These are phyloP conservation scores for Corynascus novoguineensis DNA, from an alignment of 495 filamentous ascomycete genomes.

Conservation along the genomic window DNA sequence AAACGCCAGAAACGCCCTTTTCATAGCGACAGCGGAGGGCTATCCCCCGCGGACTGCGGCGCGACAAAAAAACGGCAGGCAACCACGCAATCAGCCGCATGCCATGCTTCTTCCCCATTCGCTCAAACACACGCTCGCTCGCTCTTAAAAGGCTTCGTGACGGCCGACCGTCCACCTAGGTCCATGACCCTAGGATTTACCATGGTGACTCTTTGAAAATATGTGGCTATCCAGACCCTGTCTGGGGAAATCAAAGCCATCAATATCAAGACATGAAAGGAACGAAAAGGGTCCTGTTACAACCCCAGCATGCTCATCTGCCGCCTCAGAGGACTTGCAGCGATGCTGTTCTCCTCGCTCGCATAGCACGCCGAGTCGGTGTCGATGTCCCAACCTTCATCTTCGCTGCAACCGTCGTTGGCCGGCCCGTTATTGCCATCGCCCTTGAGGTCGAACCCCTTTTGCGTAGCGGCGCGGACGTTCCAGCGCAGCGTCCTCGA, in stretches of 20 bases:
- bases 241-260: not conserved
- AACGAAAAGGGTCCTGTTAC: constrained; percentile 17
- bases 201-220: not conserved
- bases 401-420: constrained; percentile 27
- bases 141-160: not conserved
- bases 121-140: not conserved
- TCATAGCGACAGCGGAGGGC: too few species aligned
- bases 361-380: constrained; percentile 65
- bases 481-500: constrained; percentile 91
- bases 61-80: too few species aligned
- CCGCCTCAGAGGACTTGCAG: constrained; percentile 60
- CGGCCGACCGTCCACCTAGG: not conserved
- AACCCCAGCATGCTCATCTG: constrained; percentile 60
- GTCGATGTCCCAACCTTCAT: constrained; percentile 75
- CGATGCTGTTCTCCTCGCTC: constrained; percentile 55
- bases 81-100: not conserved
- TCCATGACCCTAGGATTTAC: not conserved
- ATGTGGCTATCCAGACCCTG: not conserved
- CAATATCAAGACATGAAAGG: too few species aligned
- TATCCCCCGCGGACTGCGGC: too few species aligned
- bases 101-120: not conserved
- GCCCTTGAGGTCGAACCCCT: constrained; percentile 57
- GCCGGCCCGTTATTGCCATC: constrained; percentile 26
- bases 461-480: constrained; percentile 76
- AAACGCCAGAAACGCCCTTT: too few species aligned